Percentiles rank a stretch among this genome's conserved stretches.
phyloP scores from a whole-genome alignment of 305 asterid species.

The Andrographis paniculata region DNA sequence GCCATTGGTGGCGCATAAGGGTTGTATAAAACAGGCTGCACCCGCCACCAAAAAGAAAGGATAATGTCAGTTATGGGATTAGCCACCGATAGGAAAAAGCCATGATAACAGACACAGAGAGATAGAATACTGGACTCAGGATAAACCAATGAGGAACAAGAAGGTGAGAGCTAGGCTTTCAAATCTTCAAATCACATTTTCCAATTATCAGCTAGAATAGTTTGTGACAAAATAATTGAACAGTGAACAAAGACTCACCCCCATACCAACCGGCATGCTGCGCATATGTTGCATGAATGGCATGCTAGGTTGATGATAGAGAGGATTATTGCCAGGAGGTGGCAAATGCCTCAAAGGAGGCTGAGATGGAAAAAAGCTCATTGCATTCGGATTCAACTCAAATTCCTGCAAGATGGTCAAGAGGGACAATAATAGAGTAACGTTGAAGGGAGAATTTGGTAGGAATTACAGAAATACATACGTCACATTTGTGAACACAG shows the following conservation, averaged over 20 bases:
- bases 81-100: conserved; percentile 13
- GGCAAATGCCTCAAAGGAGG: conserved; percentile 66
- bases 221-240: too few relatives aligned
- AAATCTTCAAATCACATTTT: too few relatives aligned
- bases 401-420: conserved; percentile 62
- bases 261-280: conserved; percentile 75
- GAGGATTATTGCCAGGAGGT: conserved; percentile 65
- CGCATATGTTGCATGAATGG: conserved; percentile 64
- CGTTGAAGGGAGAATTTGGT: background rate
- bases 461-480: background rate
- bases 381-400: conserved; percentile 78
- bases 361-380: conserved; percentile 71
- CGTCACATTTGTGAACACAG: too few relatives aligned
- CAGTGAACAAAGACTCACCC: conserved; percentile 46
- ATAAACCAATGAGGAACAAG: too few relatives aligned
- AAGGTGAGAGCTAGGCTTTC: too few relatives aligned
- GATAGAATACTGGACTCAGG: conserved; percentile 18
- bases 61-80: too few relatives aligned
- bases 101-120: conserved; percentile 18
- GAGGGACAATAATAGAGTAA: conserved; percentile 15
- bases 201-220: too few relatives aligned
- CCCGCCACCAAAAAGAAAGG: too few relatives aligned
- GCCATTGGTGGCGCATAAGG: conserved; percentile 61
- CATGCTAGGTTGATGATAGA: conserved; percentile 74
- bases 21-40: conserved; percentile 65